Evolutionary conservation across 257 asterid genomes (phyloP), one percentile per base, ranked within the genome.

Genomic region (Forsythia viridissima): DNA sequence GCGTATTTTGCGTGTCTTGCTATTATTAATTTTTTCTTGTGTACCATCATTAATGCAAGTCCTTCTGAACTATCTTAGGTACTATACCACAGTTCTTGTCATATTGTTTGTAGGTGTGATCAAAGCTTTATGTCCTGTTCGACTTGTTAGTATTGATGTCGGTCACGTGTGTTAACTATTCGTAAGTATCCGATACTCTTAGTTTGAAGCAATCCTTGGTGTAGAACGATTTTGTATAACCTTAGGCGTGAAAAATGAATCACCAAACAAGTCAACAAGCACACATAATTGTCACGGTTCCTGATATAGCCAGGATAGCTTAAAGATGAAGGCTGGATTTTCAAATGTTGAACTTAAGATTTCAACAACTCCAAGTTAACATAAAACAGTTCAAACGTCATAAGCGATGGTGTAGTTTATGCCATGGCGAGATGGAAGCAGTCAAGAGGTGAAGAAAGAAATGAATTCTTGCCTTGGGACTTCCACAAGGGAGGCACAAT

Each of bases 401-500:
- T 21, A 63, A 12, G 18, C 3, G 24, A 55, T 55, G 24, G 30
- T 16, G 39, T 3, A 30, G 15, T 63, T 63, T 30, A 24, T 10
- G 70, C 70, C 70, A 63, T 30, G 70, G n/a, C 9, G 40, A 63
- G 70, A 63, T 63, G 38, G 66, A 21, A 63, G 37, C 13, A 9
- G 39, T 63, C 39, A 24, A 63, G 65, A 24, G 15, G 13, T 21
- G 70, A 63, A 51, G 59, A 51, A 63, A 30, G 38, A 10, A 30
- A 30, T 8, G 30, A 11, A 30, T 63, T 30, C 5, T 63, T 16
- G 13, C 70, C 0, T 2, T 63, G 20, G 70, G 40, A 30, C 40
- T 39, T 63, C 70, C n/a, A n/a, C 40, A 12, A 63, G 13, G 70
- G 70, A 63, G n/a, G 70, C 70, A 63, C n/a, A 63, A 24, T 63